A percentile compares a stretch with the other conserved stretches of the same genome.
phyloP scores from a whole-genome alignment of 2,329 filamentous ascomycete genomes.

The Cryphonectria nitschkei region DNA sequence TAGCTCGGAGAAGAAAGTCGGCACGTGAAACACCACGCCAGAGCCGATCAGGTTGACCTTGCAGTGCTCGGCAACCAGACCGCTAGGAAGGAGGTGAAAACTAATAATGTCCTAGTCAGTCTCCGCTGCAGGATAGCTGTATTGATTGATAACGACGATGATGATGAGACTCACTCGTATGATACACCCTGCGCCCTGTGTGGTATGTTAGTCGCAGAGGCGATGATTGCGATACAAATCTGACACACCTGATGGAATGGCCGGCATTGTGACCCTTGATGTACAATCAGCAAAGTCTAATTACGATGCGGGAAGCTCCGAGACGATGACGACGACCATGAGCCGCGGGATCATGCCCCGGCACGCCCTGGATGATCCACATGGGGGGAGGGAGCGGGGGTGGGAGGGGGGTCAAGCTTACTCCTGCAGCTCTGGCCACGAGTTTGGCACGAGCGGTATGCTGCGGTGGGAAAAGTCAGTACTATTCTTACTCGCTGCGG shows the following conservation, averaged over 20 bases:
- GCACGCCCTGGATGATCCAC: background rate
- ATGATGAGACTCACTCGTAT: slow-evolving; percentile 8
- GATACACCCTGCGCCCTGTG: slow-evolving; percentile 15
- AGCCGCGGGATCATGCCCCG: background rate
- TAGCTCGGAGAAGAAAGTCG: slow-evolving; percentile 69
- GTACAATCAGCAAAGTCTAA: background rate
- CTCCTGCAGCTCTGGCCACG: background rate
- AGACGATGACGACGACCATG: background rate
- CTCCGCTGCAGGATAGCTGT: background rate
- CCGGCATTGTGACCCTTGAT: slow-evolving; percentile 62
- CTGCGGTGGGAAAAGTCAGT: background rate
- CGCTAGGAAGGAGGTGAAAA: slow-evolving; percentile 68
- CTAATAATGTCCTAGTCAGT: slow-evolving; percentile 30
- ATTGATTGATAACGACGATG: background rate
- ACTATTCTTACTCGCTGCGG: background rate
- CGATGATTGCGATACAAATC: too few species aligned
- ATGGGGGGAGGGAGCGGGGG: background rate
- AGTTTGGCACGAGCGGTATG: background rate
- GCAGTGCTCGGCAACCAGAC: slow-evolving; percentile 71
- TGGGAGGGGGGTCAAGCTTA: background rate
- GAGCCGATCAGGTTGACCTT: slow-evolving; percentile 64
- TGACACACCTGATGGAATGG: slow-evolving; percentile 45
- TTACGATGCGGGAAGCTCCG: background rate
- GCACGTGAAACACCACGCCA: slow-evolving; percentile 39
- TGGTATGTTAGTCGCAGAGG: slow-evolving; percentile 26